Conservation (phyloP, 1,284 basidiomycete species). For the Marasmius tenuissimus region DNA sequence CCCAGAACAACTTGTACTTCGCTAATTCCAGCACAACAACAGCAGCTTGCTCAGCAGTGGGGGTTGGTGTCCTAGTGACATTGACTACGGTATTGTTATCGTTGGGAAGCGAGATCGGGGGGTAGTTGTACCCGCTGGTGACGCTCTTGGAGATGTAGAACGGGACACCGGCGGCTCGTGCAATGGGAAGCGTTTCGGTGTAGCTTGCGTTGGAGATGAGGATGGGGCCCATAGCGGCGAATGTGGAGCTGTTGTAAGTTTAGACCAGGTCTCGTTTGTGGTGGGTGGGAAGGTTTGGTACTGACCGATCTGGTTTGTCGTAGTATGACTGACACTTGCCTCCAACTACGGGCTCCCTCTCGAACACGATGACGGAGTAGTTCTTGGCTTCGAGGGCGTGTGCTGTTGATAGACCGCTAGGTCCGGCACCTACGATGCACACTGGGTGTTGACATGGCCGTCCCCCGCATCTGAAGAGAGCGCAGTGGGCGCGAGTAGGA, state of each 20-base stretch:
- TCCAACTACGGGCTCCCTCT: too few relatives aligned
- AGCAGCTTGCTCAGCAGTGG: background rate
- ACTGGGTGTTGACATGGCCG: too few relatives aligned
- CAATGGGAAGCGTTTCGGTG: conserved; percentile 6
- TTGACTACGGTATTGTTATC: background rate
- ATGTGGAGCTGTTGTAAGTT: background rate
- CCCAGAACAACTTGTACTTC: conserved; percentile 2
- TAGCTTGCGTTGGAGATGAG: conserved; percentile 11
- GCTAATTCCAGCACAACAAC: background rate
- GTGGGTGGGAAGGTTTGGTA: too few relatives aligned
- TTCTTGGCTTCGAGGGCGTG: too few relatives aligned
- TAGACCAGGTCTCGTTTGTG: too few relatives aligned
- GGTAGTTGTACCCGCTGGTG: conserved; percentile 1
- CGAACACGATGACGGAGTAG: too few relatives aligned
- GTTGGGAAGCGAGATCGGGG: background rate
- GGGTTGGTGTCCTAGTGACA: background rate
- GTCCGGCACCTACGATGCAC: too few relatives aligned
- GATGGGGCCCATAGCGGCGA: conserved; percentile 8
- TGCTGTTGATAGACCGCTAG: too few relatives aligned
- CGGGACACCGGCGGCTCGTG: conserved; percentile 5
- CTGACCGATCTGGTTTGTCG: too few relatives aligned
- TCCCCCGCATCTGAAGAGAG: too few relatives aligned
- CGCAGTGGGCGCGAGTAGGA: too few relatives aligned
- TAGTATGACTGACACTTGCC: too few relatives aligned
- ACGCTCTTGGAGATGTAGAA: conserved; percentile 2